phyloP scores from a whole-genome alignment of 2,329 filamentous ascomycete species.

The Fusarium globosum region DNA sequence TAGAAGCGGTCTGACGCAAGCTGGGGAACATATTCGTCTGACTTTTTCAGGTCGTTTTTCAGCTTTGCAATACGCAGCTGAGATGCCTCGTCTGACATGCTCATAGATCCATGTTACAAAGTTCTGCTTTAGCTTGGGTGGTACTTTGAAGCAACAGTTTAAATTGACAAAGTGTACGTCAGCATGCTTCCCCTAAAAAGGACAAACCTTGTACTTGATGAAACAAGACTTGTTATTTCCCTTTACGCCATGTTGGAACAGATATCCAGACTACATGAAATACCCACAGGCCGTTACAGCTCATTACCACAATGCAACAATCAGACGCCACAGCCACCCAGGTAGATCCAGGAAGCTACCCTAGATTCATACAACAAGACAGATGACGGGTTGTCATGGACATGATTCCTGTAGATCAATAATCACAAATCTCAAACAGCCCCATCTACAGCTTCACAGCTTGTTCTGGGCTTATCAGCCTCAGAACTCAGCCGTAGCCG shows the following conservation, averaged over 20 bases:
- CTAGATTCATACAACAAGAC: not conserved
- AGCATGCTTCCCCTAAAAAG: not conserved
- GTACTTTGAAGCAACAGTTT: not conserved
- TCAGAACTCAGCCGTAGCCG: not conserved
- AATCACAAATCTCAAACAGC: not conserved
- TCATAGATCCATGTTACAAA: not conserved
- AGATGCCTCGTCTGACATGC: not conserved
- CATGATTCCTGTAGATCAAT: not conserved
- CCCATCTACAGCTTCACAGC: slow-evolving; percentile 20
- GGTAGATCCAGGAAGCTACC: slow-evolving; percentile 12
- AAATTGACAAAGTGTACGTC: not conserved
- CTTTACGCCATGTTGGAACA: not conserved
- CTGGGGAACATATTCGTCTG: not conserved
- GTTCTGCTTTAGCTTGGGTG: not conserved
- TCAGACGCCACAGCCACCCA: slow-evolving; percentile 5
- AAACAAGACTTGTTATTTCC: not conserved
- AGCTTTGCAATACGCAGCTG: not conserved
- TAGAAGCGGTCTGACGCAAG: slow-evolving; percentile 11
- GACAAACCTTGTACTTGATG: not conserved
- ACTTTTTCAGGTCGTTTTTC: not conserved
- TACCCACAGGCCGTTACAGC: not conserved
- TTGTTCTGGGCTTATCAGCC: not conserved
- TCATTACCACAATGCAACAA: slow-evolving; percentile 14
- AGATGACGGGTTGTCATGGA: not conserved
- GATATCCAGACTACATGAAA: not conserved